Conservation (phyloP, 2,329 filamentous ascomycete genomes). For the Talaromyces sp. region DNA sequence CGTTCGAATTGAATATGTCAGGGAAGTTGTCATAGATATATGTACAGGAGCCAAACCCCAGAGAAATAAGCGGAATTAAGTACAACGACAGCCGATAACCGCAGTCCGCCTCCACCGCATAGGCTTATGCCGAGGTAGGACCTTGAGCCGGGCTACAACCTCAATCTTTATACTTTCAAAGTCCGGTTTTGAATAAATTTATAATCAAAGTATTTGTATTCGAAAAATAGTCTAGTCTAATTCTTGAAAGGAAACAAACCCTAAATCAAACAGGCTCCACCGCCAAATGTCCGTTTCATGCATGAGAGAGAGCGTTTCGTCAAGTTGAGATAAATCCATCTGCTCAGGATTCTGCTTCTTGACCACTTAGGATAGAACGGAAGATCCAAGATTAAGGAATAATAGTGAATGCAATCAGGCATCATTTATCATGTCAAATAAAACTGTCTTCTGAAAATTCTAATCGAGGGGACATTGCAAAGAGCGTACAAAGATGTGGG, state of each 20-base stretch:
- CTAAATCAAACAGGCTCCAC: background rate
- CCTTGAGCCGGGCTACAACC: background rate
- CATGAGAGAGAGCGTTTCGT: background rate
- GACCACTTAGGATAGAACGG: background rate
- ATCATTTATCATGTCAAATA: constrained; percentile 13
- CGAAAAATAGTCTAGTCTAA: constrained; percentile 8
- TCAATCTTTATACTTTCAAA: background rate
- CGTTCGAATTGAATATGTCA: background rate
- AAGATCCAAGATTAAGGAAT: background rate
- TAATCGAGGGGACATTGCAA: constrained; percentile 1
- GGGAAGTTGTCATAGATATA: background rate
- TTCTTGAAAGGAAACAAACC: background rate
- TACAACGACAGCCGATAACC: constrained; percentile 3
- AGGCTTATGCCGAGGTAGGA: background rate
- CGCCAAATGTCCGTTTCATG: background rate
- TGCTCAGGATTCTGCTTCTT: background rate
- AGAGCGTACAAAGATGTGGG: constrained; percentile 4
- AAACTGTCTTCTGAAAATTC: background rate
- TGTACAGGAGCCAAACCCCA: background rate
- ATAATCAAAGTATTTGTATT: background rate
- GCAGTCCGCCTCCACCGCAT: constrained; percentile 1
- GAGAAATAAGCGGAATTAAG: background rate
- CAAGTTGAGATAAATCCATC: background rate
- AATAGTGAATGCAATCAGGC: constrained; percentile 4
- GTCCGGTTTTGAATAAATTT: background rate